Base-by-base conservation (phyloP, 495 filamentous ascomycete genomes). In the Penicillium coffeae region DNA sequence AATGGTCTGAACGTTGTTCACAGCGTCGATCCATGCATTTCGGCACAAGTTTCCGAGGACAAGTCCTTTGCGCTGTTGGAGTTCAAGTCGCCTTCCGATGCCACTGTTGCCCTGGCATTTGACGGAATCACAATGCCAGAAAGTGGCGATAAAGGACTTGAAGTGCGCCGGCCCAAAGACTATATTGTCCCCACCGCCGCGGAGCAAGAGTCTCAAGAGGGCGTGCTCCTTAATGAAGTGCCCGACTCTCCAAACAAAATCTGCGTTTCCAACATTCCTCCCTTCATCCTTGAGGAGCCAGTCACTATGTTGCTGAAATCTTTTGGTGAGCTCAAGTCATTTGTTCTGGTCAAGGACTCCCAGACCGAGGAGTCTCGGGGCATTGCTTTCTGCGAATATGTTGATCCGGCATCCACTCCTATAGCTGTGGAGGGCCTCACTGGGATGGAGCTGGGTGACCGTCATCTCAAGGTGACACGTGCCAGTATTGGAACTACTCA, bases 351-450 rank as follows among this genome's bases (percentile, higher is more conserved):
- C 46, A 95, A 95, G 65, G 93, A 98, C 60, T 81, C 66, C 19
- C 79, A 82, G 34, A 91, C 90, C 8, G 90, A 92, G 39, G 85
- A 93, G 68, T 95, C 90, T 45, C 76, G 89, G 62, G 94, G 93
- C 14, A 88, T 98, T 61, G 93, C 93, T 2, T 98, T 97, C 76
- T 93, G 89, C 69, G 94, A 97, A 73, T 98, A 95, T 51, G 75
- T 76, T 38, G 89, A 98, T 50, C 77, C 89, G 16, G 65, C 76
- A 12, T 75, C 81, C 25, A 95, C 90, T 35, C 82, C 86, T 40
- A 86, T 94, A 48, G 92, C 93, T 4, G 87, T 97, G 15, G 86
- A 96, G 55, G 90, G 90, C 21, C 74, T 98, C 15, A 90, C 97
- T 59, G 84, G 84, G 19, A 95, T 97, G 89, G 85, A 89, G 56